These are phyloP conservation scores for Mallotus repandus DNA, from an alignment of 441 rosid species.

Conservation along the genomic window DNA sequence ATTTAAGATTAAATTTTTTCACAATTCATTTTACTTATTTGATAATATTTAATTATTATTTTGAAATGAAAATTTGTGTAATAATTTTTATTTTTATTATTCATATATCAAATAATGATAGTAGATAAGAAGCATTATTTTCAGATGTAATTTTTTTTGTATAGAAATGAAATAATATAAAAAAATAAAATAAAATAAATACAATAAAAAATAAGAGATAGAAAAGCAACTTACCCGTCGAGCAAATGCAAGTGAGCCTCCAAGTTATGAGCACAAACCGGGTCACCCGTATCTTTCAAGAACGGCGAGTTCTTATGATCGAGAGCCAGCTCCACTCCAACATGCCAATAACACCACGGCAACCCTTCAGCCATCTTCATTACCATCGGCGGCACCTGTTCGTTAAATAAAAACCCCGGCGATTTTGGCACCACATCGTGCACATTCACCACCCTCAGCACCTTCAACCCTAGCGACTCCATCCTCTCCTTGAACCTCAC, in stretches of 20 bases:
- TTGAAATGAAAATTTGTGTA: no score
- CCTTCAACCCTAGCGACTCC: constrained; percentile 59
- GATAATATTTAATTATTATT: no score
- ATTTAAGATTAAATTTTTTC: no score
- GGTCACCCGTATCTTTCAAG: constrained; percentile 51
- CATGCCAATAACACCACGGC: constrained; percentile 89
- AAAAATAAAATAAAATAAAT: no score
- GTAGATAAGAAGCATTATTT: no score
- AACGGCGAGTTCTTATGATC: constrained; percentile 75
- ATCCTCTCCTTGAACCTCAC: constrained; percentile 44
- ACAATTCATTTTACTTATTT: no score
- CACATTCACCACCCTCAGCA: constrained; percentile 64
- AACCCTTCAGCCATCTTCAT: constrained; percentile 52
- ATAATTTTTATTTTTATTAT: no score
- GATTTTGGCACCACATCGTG: constrained; percentile 66
- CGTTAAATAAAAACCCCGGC: constrained; percentile 70
- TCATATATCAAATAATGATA: no score
- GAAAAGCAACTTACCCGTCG: constrained; percentile 56
- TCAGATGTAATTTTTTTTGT: no score
- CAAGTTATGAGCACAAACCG: constrained; percentile 60
- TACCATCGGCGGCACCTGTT: constrained; percentile 37
- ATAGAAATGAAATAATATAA: no score
- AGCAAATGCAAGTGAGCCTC: constrained; percentile 79
- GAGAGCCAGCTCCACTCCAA: constrained; percentile 66
- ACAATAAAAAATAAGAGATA: neutral